Base-by-base conservation (phyloP, 2,329 filamentous ascomycete species). In the Blastomyces gilchristii region DNA sequence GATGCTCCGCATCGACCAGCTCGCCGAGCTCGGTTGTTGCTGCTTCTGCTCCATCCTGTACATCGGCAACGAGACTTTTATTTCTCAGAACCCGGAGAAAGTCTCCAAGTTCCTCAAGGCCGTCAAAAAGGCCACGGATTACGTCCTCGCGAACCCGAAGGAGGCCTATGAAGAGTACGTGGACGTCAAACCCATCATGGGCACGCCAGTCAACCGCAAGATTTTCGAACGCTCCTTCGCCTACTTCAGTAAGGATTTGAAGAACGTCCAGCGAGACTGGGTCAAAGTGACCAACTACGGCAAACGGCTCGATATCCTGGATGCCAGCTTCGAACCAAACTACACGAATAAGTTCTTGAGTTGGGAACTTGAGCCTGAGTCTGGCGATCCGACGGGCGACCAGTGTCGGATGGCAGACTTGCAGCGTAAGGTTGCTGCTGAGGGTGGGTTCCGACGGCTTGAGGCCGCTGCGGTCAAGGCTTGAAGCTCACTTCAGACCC, bases 41-140 rank as follows among this genome's bases (percentile, higher is more conserved):
- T 91, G 88, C 81, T 91, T 91, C 83, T 91, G 88, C 76, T 85
- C 85, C 37, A 89, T 91, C 73, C 80, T 91, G 50, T 91, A 91
- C 80, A 91, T 91, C 67, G 88, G 85, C 69, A 91, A 91, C 75
- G 87, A 91, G 69, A 71, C 71, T 9, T 91, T 91, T 76, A 75
- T 91, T 54, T 72, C 78, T n/a, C 77, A 83, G 64, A 84, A 90
- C 75, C 84, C 85, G 0, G 85, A 85, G 1, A 85, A 87, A 72
- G 84, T 89, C 2, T 75, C 76, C 63, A 82, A 83, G 53, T 91
- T 91, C 76, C 80, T 91, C 77, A 82, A 82, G 56, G 88, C 88
- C 37, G 85, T 89, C 71, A 91, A 91, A 80, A 82, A 80, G 50
- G 88, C 88, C 2, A 91, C 88, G 0, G 87, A 91, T 73, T 85